Percentiles rank a stretch among this genome's conserved stretches.
phyloP scores from a whole-genome alignment of 306 rosid genomes.

The Argentina anserina region DNA sequence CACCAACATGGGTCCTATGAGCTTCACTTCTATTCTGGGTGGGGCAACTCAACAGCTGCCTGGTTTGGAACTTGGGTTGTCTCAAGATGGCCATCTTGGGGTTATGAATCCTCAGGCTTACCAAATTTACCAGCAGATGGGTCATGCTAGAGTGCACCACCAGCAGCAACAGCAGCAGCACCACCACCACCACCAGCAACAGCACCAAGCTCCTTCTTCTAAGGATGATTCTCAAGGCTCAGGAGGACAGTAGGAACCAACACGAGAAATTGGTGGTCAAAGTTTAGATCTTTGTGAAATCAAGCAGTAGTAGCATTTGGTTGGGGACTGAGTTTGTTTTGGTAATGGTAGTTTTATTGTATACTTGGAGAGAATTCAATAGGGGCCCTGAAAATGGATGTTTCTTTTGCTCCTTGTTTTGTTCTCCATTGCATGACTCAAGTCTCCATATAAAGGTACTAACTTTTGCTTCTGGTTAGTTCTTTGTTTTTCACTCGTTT shows the following conservation, averaged over 20 bases:
- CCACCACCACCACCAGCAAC: conserved; percentile 33
- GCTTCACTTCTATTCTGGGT: conserved; percentile 90
- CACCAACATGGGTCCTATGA: conserved; percentile 72
- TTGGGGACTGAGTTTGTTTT: conserved; percentile 39
- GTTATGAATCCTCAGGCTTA: conserved; percentile 70
- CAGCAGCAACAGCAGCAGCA: conserved; percentile 36
- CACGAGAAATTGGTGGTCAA: not conserved
- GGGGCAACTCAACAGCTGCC: conserved; percentile 73
- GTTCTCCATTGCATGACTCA: conserved; percentile 49
- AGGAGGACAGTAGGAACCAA: conserved; percentile 54
- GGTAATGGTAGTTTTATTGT: conserved; percentile 47
- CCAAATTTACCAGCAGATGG: conserved; percentile 98
- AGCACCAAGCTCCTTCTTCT: conserved; percentile 37
- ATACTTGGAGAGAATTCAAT: conserved; percentile 46
- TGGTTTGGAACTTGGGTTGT: conserved; percentile 86
- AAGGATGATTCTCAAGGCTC: conserved; percentile 96
- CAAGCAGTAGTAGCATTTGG: conserved; percentile 33
- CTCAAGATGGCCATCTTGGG: conserved; percentile 92
- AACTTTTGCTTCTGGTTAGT: conserved; percentile 1
- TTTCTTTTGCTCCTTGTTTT: conserved; percentile 57
- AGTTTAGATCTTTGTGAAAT: conserved; percentile 15
- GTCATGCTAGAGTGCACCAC: conserved; percentile 58
- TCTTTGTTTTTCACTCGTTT: conserved; percentile 2
- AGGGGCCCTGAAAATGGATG: conserved; percentile 35
- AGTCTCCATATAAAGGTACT: conserved; percentile 61